phyloP scores from a whole-genome alignment of 169 alveolate species.

The Eimeria necatrix region DNA sequence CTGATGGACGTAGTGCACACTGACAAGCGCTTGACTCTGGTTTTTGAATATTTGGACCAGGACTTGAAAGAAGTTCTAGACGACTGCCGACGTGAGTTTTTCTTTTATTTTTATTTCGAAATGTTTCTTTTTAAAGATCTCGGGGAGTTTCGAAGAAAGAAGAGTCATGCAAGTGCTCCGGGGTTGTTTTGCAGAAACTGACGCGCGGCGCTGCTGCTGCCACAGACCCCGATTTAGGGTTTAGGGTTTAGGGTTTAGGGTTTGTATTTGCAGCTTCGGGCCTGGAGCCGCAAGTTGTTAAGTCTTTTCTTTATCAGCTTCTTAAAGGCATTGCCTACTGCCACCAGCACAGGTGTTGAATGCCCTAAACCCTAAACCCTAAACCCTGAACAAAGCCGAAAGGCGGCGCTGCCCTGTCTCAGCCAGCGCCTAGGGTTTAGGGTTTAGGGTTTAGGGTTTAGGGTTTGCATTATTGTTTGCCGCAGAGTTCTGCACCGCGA shows the following conservation, averaged over 20 bases:
- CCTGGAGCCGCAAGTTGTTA: conserved; percentile 91
- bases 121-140: not conserved
- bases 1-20: conserved; percentile 99
- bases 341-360: conserved; percentile 97
- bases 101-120: not conserved
- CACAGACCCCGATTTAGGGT: too few species aligned
- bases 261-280: conserved; percentile 86
- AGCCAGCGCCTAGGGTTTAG: not conserved
- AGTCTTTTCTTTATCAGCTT: conserved; percentile 97
- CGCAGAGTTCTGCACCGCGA: conserved; percentile 98
- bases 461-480: not conserved
- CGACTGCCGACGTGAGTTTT: conserved; percentile 88
- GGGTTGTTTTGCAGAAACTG: too few species aligned
- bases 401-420: not conserved
- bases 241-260: too few species aligned
- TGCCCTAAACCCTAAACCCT: conserved; percentile 3
- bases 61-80: conserved; percentile 98
- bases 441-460: not conserved
- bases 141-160: not conserved
- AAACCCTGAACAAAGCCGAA: not conserved
- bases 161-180: not conserved
- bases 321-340: conserved; percentile 98
- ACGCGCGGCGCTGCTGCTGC: too few species aligned
- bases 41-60: conserved; percentile 98
- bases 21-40: conserved; percentile 97